Evolutionary conservation across 176 grass and related monocot genomes (phyloP), one percentile per base, ranked within the genome.

Genomic region (Puya raimondii): DNA sequence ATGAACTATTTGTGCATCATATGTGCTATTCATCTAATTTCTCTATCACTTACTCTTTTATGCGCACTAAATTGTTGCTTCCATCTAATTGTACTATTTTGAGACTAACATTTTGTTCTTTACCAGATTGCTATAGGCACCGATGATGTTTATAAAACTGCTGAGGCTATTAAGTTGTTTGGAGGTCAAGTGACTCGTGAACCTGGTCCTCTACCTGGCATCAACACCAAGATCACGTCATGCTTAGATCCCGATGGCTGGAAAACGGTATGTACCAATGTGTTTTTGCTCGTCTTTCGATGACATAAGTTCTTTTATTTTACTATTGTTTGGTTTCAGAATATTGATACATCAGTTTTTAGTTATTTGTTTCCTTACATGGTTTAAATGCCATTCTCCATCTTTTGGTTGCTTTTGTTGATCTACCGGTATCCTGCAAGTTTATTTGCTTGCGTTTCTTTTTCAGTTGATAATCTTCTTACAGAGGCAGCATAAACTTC

Each of bases 211-310:
- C 76, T 96, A 67, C 83, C 81, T 0, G 88, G 81, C 69, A 85
- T 96, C 68, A 73, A 64, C 64, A 96, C 88, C 51, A 91, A 89
- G 79, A 96, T 91, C 63, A 91, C 92, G 2, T 6, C 88, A 63
- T 87, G 90, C 64, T 27, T 96, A 59, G 86, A 96, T 79, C 88
- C 92, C 64, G 88, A 96, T 68, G 88, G 83, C 12, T 91, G 88
- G 86, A 96, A 96, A 91, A 76, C 81, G 63, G 88, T 89, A 91
- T 53, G 58, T n/a, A 47, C 51, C 17, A 42, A 42, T 14, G 0
- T 65, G 48, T 70, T 29, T 4, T 10, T 23, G 1, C 47, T 70
- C 2, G n/a, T 68, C 33, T 61, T 49, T 13, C 16, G 2, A 47
- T 18, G 16, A 26, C 65, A 9, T 20, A 11, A 15, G 27, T 42